Conservation (phyloP, 2,329 filamentous ascomycete genomes). For the Microdochium nivale region DNA sequence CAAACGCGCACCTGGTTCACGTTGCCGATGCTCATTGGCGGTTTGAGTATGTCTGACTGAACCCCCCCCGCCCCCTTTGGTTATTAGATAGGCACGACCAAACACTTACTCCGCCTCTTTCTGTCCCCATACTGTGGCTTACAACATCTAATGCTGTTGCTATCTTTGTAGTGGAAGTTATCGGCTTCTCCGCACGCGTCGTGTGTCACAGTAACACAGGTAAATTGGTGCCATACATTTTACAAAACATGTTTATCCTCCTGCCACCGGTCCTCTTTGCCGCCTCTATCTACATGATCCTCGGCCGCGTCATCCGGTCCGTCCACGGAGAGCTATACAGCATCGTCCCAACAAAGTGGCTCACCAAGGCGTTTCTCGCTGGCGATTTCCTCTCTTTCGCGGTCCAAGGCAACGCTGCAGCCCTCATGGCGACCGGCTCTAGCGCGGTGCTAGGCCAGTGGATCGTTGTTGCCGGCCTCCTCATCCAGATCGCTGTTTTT, state of each 20-base stretch:
- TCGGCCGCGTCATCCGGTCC: constrained; percentile 32
- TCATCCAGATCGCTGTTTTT: constrained; percentile 50
- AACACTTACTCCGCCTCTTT: background rate
- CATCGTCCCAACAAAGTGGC: constrained; percentile 24
- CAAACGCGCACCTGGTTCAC: constrained; percentile 40
- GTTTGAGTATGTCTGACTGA: constrained; percentile 29
- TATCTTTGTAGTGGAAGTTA: constrained; percentile 27
- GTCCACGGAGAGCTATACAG: constrained; percentile 25
- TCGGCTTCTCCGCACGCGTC: constrained; percentile 30
- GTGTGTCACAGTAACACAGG: constrained; percentile 18
- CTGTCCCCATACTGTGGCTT: background rate
- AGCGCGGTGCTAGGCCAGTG: constrained; percentile 31
- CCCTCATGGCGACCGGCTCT: constrained; percentile 17
- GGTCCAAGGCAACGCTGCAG: constrained; percentile 37
- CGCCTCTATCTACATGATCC: constrained; percentile 42
- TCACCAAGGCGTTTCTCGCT: constrained; percentile 46
- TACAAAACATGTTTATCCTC: constrained; percentile 34
- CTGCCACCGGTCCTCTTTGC: constrained; percentile 39
- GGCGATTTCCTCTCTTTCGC: constrained; percentile 45
- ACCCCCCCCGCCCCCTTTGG: background rate
- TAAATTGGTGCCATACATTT: constrained; percentile 25
- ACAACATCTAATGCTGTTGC: constrained; percentile 9
- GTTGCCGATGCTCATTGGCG: constrained; percentile 37
- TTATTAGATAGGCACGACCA: background rate
- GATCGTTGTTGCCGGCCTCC: constrained; percentile 46